phyloP scores from a whole-genome alignment of 176 grass and related monocot species.

The Oryza australiensis region DNA sequence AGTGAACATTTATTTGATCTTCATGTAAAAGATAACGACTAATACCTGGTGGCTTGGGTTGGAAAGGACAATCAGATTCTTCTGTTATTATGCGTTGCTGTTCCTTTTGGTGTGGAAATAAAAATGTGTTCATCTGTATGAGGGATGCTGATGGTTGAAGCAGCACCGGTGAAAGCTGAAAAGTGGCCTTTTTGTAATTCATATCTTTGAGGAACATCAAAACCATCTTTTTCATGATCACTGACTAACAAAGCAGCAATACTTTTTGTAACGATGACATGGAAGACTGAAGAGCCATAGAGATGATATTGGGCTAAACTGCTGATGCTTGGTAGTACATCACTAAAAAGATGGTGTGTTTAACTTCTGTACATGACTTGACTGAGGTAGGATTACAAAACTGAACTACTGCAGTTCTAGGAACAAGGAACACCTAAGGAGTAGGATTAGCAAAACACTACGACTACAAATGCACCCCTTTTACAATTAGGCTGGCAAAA shows the following conservation, averaged over 20 bases:
- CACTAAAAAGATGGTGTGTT: neutral
- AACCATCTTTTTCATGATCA: neutral
- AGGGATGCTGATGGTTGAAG: slow-evolving; percentile 3
- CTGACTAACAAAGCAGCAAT: neutral
- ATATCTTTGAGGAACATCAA: neutral
- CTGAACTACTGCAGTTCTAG: neutral
- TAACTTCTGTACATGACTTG: neutral
- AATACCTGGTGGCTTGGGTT: slow-evolving; percentile 19
- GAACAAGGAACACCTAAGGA: neutral
- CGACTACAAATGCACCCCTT: neutral
- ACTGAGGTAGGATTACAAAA: slow-evolving; percentile 2
- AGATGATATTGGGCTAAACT: neutral
- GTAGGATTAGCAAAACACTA: neutral
- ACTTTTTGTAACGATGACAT: neutral
- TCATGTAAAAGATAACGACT: slow-evolving; percentile 32
- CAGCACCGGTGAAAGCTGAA: neutral
- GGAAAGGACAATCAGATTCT: slow-evolving; percentile 24
- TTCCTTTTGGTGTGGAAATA: slow-evolving; percentile 30
- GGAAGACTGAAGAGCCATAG: neutral
- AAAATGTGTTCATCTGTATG: slow-evolving; percentile 20
- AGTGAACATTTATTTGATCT: slow-evolving; percentile 30
- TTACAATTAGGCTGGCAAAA: neutral
- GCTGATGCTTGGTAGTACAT: neutral
- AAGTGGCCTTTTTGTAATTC: neutral
- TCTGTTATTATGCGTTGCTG: slow-evolving; percentile 24